These are phyloP conservation scores for Gelatoporia subvermispora DNA, from an alignment of 768 basidiomycete species.

Conservation along the genomic window DNA sequence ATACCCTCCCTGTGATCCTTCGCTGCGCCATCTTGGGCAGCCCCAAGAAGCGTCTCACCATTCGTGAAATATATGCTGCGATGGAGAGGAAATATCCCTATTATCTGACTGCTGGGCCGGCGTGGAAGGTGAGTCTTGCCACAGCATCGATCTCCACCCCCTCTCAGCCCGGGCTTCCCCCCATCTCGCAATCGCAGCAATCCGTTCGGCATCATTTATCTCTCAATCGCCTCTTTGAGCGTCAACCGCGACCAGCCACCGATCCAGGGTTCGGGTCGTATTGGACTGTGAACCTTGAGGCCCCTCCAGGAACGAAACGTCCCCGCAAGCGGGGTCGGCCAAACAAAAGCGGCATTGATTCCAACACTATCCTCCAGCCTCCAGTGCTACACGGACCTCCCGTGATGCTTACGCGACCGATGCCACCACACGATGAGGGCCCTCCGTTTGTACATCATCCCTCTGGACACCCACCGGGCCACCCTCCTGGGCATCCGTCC, in stretches of 20 bases:
- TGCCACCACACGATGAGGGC: not conserved
- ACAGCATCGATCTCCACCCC: not conserved
- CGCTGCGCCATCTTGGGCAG: constrained; percentile 82
- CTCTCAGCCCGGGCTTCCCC: constrained; percentile 1
- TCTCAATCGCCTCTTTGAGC: constrained; percentile 76
- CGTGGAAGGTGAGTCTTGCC: constrained; percentile 65
- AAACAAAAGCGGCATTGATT: constrained; percentile 31
- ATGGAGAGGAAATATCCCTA: constrained; percentile 85
- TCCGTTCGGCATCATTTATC: constrained; percentile 84
- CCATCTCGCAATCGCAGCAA: constrained; percentile 46
- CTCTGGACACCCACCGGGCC: not conserved
- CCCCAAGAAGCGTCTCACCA: constrained; percentile 68
- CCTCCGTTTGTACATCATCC: not conserved
- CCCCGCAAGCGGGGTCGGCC: constrained; percentile 74
- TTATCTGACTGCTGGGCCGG: constrained; percentile 74
- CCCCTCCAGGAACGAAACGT: constrained; percentile 83
- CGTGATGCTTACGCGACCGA: constrained; percentile 1
- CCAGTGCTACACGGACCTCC: constrained; percentile 7
- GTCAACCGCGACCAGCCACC: constrained; percentile 75
- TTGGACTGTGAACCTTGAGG: constrained; percentile 83
- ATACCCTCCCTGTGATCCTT: constrained; percentile 80
- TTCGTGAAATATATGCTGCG: constrained; percentile 79
- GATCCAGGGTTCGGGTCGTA: constrained; percentile 87
- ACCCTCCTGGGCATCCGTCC: not conserved
- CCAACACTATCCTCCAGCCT: constrained; percentile 2